These are phyloP conservation scores for Pseudopithomyces chartarum DNA, from an alignment of 2,329 filamentous ascomycete genomes.

Conservation along the genomic window DNA sequence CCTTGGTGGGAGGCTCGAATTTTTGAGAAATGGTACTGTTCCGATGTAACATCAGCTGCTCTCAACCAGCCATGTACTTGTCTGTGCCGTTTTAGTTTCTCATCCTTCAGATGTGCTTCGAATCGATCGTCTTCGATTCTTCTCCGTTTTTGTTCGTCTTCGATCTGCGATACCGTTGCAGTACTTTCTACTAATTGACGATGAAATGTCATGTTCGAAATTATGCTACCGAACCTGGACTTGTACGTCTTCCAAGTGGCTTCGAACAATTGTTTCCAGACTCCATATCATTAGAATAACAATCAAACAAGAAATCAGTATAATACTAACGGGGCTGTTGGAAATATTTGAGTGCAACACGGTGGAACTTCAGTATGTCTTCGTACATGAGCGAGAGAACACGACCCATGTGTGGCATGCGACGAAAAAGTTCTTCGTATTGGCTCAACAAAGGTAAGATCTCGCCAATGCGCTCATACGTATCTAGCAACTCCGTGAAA, in stretches of 20 bases:
- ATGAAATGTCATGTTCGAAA: constrained; percentile 22
- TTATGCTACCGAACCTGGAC: constrained; percentile 17
- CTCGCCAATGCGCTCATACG: constrained; percentile 27
- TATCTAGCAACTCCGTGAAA: constrained; percentile 16
- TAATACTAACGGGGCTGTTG: constrained; percentile 3
- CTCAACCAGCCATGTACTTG: constrained; percentile 17
- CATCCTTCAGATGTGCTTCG: background rate
- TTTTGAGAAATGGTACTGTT: constrained; percentile 13
- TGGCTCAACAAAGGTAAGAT: constrained; percentile 20
- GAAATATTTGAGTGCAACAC: constrained; percentile 17
- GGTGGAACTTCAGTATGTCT: constrained; percentile 17
- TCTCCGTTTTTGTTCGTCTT: constrained; percentile 8
- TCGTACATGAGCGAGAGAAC: constrained; percentile 6
- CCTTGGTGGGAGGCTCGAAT: constrained; percentile 7
- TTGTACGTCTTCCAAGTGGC: constrained; percentile 29
- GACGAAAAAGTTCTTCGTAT: constrained; percentile 8
- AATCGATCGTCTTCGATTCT: constrained; percentile 4
- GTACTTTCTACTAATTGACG: constrained; percentile 22
- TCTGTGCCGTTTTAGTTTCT: constrained; percentile 11
- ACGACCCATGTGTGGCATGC: background rate
- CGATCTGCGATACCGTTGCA: constrained; percentile 20
- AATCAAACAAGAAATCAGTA: background rate
- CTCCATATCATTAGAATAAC: constrained; percentile 14
- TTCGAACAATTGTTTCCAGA: constrained; percentile 30
- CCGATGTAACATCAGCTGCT: constrained; percentile 12